Base-by-base conservation (phyloP, 345 rosid genomes). In the Reutealis trisperma region DNA sequence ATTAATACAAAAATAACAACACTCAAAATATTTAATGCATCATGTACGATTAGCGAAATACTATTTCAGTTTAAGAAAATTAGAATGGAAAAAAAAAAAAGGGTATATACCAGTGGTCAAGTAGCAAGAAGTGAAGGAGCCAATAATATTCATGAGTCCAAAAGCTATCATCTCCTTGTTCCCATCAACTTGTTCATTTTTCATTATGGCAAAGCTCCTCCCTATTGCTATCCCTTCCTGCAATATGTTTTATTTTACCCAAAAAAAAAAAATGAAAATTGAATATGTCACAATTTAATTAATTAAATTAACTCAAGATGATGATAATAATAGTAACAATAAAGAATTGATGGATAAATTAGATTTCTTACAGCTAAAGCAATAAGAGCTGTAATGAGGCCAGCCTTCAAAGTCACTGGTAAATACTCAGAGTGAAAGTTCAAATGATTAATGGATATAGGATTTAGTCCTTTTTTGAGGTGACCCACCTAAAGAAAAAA, bases 221-320 rank as follows among this genome's bases (percentile, higher is more conserved):
- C 93, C 96, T 11, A 93, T 90, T 12, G 99, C 97, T 74, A 95
- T 89, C 21, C 99, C 99, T 86, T 93, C 99, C 98, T 93, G 86
- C 66, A 66, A 74, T 34, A 22, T 54, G 18, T 18, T 70, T 34
- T 1, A 21, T 57, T 44, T 24, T 24, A 16, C 3, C 2, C 16
- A 42, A 37, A 34, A 24, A 27, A 27, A 27, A 27, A 34, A 4
- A 34, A 34, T 34, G 37, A 34, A 61, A 52, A 24, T 60, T 10
- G 15, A 18, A 55, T 42, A 47, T 5, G 2, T 16, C n/a, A 18
- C 22, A 19, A 15, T 6, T 54, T 54, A 54, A 54, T 54, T 54
- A 45, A 45, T 1, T 45, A 9, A 72, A 34, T 34, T 34, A 34
- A 34, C 37, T 52, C 1, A 61, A 9, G 3, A 24, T 10, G 13